A percentile compares a stretch with the other conserved stretches of the same genome.
Evolutionary conservation across 306 rosid genomes (phyloP).

Genomic region (Albizia julibrissin): DNA sequence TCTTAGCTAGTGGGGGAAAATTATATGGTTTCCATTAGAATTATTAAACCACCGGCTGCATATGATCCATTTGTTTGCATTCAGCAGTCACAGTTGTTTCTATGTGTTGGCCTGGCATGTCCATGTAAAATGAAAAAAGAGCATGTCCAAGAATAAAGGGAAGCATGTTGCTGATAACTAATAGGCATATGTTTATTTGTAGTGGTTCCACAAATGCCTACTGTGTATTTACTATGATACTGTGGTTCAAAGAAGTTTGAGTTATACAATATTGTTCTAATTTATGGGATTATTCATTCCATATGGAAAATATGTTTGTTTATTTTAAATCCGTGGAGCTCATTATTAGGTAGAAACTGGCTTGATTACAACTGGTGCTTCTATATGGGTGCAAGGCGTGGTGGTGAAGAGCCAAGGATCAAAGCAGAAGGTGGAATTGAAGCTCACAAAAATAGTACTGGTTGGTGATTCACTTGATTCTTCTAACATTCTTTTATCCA

Average conservation of each 20-base stretch:
- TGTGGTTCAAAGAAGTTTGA: background rate
- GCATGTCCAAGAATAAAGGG: background rate
- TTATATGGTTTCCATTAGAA: background rate
- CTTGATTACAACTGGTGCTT: conserved; percentile 79
- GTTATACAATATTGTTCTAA: background rate
- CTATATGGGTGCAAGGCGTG: conserved; percentile 85
- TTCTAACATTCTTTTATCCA: background rate
- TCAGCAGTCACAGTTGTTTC: background rate
- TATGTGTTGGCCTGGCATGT: background rate
- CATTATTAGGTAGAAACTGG: conserved; percentile 78
- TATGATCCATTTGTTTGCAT: background rate
- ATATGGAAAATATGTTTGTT: conserved; percentile 33
- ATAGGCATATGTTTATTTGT: background rate
- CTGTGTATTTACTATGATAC: background rate
- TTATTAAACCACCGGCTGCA: background rate
- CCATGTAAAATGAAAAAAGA: background rate
- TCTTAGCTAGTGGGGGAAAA: background rate
- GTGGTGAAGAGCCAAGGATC: conserved; percentile 85
- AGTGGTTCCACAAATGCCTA: background rate
- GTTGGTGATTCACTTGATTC: conserved; percentile 51
- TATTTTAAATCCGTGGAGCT: conserved; percentile 44
- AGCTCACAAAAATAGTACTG: conserved; percentile 75
- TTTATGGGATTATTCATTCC: background rate
- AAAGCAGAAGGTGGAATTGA: conserved; percentile 90
- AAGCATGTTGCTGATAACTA: background rate